These are phyloP conservation scores for Saccharomycopsis sp. DNA, from an alignment of 805 yeast species.

Conservation along the genomic window DNA sequence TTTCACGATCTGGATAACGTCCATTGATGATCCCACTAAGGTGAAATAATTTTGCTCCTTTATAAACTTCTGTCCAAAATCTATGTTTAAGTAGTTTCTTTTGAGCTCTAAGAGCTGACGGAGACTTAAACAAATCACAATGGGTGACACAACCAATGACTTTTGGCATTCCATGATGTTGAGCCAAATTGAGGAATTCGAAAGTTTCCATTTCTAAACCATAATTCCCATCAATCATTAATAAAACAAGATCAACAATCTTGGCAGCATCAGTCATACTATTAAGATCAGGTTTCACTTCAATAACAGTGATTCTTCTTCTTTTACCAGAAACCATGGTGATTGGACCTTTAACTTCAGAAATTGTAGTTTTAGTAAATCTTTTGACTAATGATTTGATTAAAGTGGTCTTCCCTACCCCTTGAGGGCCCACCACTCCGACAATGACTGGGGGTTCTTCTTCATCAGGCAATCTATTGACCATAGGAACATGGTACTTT, in stretches of 20 bases:
- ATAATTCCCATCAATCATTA: slow-evolving; percentile 91
- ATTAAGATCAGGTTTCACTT: slow-evolving; percentile 84
- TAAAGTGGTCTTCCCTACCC: slow-evolving; percentile 93
- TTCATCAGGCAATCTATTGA: slow-evolving; percentile 93
- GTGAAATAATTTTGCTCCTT: slow-evolving; percentile 93
- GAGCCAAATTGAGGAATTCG: slow-evolving; percentile 94
- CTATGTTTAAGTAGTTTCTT: slow-evolving; percentile 88
- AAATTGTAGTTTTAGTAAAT: slow-evolving; percentile 74
- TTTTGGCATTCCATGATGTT: slow-evolving; percentile 98
- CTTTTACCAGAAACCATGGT: slow-evolving; percentile 95
- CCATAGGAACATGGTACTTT: slow-evolving; percentile 93
- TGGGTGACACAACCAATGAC: slow-evolving; percentile 94
- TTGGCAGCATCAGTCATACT: slow-evolving; percentile 96
- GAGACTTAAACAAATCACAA: slow-evolving; percentile 85
- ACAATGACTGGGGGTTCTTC: slow-evolving; percentile 95
- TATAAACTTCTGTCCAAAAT: slow-evolving; percentile 98
- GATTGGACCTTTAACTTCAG: slow-evolving; percentile 89
- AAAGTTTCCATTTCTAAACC: slow-evolving; percentile 99
- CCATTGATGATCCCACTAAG: slow-evolving; percentile 94
- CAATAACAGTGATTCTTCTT: slow-evolving; percentile 85
- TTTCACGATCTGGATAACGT: slow-evolving; percentile 95
- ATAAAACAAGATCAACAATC: slow-evolving; percentile 81
- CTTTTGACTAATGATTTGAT: slow-evolving; percentile 82
- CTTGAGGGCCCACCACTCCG: slow-evolving; percentile 98
- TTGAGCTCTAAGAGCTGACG: slow-evolving; percentile 78